Conservation (phyloP, 192 early-diverging fungal species). For the Piromyces finnis region DNA sequence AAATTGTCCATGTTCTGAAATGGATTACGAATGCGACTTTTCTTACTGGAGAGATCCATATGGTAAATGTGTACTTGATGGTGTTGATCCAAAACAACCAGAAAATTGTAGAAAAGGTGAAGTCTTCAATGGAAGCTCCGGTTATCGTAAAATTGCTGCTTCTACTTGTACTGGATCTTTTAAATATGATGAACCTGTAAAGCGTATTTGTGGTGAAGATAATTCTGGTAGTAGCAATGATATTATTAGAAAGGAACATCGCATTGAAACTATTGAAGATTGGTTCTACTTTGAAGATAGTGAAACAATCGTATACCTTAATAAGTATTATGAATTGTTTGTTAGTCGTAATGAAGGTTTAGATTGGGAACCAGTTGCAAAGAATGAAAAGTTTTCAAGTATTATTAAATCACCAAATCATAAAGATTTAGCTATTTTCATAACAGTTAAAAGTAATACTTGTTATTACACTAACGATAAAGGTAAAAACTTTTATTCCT, state of each 20-base stretch:
- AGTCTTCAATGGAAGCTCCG: slow-evolving; percentile 52
- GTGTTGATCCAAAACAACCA: slow-evolving; percentile 60
- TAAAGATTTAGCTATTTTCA: background rate
- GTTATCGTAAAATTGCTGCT: slow-evolving; percentile 57
- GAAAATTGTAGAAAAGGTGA: slow-evolving; percentile 42
- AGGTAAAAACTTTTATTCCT: background rate
- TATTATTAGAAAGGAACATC: background rate
- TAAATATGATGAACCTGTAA: slow-evolving; percentile 34
- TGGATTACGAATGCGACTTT: slow-evolving; percentile 91
- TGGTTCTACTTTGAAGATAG: background rate
- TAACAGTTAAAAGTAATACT: background rate
- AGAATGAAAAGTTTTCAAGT: background rate
- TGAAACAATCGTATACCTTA: background rate
- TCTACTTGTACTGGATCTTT: slow-evolving; percentile 61
- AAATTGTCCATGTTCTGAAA: slow-evolving; percentile 55
- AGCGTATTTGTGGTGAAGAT: slow-evolving; percentile 49
- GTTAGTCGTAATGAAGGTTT: background rate
- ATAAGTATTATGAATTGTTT: background rate
- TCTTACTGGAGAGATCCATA: slow-evolving; percentile 35
- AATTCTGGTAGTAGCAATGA: background rate
- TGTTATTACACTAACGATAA: background rate
- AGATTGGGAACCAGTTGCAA: background rate
- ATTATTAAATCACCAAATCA: background rate
- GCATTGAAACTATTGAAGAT: background rate
- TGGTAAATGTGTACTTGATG: slow-evolving; percentile 12